A percentile compares a stretch with the other conserved stretches of the same genome.
These are phyloP conservation scores for Clathrospora elynae DNA, from an alignment of 2,329 filamentous ascomycete genomes.

Conservation along the genomic window DNA sequence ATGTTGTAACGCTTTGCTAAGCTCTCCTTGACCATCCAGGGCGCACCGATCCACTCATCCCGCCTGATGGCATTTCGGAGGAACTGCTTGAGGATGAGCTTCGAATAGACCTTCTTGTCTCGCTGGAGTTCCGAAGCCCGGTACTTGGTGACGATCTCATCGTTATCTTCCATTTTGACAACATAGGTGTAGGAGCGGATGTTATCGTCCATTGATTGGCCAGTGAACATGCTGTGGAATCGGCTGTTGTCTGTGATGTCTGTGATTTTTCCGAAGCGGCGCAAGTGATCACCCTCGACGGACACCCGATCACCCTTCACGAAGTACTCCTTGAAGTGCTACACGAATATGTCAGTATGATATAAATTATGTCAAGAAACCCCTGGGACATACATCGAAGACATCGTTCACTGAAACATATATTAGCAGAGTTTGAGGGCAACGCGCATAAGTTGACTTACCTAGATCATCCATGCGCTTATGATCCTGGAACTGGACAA, in stretches of 20 bases:
- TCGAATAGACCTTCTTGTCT: constrained; percentile 91
- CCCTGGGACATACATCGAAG: constrained; percentile 33
- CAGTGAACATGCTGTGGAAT: constrained; percentile 35
- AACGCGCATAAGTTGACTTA: constrained; percentile 42
- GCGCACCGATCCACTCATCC: constrained; percentile 93
- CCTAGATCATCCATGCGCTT: constrained; percentile 79
- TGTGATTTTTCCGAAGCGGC: constrained; percentile 38
- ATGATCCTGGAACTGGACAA: constrained; percentile 85
- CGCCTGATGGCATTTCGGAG: constrained; percentile 92
- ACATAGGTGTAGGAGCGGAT: constrained; percentile 41
- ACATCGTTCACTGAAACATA: constrained; percentile 36
- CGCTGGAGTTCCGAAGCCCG: constrained; percentile 70
- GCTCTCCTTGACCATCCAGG: constrained; percentile 90
- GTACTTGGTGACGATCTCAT: constrained; percentile 55
- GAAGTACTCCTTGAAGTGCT: constrained; percentile 47
- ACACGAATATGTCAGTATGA: constrained; percentile 10
- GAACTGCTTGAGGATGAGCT: constrained; percentile 89
- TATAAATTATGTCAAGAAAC: neutral
- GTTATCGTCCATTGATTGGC: constrained; percentile 35
- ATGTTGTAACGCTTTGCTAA: constrained; percentile 85
- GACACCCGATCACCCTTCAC: constrained; percentile 41
- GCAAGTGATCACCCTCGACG: constrained; percentile 37
- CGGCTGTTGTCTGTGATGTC: constrained; percentile 41
- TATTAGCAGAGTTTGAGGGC: constrained; percentile 45
- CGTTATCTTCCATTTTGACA: constrained; percentile 40